Base-by-base conservation (phyloP, 2,329 filamentous ascomycete genomes). In the Pseudocercospora crystallina region DNA sequence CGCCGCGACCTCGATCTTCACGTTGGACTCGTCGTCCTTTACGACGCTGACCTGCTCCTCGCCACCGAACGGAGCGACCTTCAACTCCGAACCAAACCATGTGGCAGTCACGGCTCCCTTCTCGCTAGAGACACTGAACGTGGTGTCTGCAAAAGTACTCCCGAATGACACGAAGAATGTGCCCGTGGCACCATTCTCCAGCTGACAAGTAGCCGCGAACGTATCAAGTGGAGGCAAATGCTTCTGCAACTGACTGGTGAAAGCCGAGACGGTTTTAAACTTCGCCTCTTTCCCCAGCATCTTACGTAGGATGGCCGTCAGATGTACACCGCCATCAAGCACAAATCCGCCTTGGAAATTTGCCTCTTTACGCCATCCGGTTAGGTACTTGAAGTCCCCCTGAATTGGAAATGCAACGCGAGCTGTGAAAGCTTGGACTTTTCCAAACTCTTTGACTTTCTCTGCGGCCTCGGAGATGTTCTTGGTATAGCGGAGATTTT, bases 301-400 rank as follows among this genome's bases (percentile, higher is more conserved):
- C n/a, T n/a, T n/a, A n/a, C n/a, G n/a, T n/a, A n/a, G n/a, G n/a
- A n/a, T n/a, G n/a, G n/a, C n/a, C n/a, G n/a, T n/a, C n/a, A n/a
- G n/a, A n/a, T n/a, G n/a, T n/a, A n/a, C n/a, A n/a, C n/a, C n/a
- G n/a, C n/a, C n/a, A n/a, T n/a, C n/a, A n/a, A n/a, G n/a, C n/a
- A n/a, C n/a, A n/a, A 90, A 90, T 0, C 88, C 87, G 47, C 87
- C 88, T 69, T 90, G 86, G 65, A 89, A 81, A 45, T 80, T 75
- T 1, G 87, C 87, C 48, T 72, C 78, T 67, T 85, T 85, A 47
- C 88, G 82, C 88, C 87, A 82, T 9, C 70, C 60, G 0, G 78
- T 81, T 56, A 72, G 78, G 62, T 82, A 83, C 65, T 82, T 82
- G n/a, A 69, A 72, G 8, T 76, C 79, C 1, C 68, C 64, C 47